Evolutionary conservation across 2,329 filamentous ascomycete species (phyloP), one percentile per base, ranked within the genome.

Genomic region (Talaromyces amestolkiae): DNA sequence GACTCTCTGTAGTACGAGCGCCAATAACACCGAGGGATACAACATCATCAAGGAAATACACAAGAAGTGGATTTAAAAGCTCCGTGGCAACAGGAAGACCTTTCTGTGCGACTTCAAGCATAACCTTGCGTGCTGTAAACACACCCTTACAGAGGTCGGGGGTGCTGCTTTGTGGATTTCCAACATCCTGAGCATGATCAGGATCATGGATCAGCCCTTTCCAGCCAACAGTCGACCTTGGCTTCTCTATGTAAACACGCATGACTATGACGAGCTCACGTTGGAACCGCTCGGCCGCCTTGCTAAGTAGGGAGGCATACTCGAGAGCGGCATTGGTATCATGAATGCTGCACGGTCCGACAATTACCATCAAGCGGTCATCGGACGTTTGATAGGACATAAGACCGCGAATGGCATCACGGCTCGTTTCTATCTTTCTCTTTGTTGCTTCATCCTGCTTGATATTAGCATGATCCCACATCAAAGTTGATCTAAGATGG

Each of bases 301-400:
- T 5, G 54, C 17, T 31, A 58, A 58, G 54, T n/a, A 58, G 54
- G 35, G 54, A 58, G 31, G 54, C 54, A 58, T 58, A 58, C 33
- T 58, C 33, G 33, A 58, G 31, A 13, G 54, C 54, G 19, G 54
- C 54, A 31, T 58, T 58, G 17, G 54, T 58, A 33, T 58, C 54
- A 58, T 58, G 54, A 58, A 58, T 58, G 33, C 54, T 58, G 39
- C 54, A 58, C 33, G 54, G 54, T 58, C 54, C 54, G 33, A 58
- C 54, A 24, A 58, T 31, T 24, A 58, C 54, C 54, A 58, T 58
- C 33, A 58, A n/a, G 15, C 54, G 54, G 54, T 58, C 54, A 39
- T 58, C 54, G 39, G 54, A 8, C 39, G 31, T n/a, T 58, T 58
- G 54, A 11, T 58, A 33, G 10, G 54, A 58, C n/a, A 58, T 17